Percentiles rank a stretch among this genome's conserved stretches.
Conservation (phyloP, 2,329 filamentous ascomycete genomes). For the Aspergillus sp. region DNA sequence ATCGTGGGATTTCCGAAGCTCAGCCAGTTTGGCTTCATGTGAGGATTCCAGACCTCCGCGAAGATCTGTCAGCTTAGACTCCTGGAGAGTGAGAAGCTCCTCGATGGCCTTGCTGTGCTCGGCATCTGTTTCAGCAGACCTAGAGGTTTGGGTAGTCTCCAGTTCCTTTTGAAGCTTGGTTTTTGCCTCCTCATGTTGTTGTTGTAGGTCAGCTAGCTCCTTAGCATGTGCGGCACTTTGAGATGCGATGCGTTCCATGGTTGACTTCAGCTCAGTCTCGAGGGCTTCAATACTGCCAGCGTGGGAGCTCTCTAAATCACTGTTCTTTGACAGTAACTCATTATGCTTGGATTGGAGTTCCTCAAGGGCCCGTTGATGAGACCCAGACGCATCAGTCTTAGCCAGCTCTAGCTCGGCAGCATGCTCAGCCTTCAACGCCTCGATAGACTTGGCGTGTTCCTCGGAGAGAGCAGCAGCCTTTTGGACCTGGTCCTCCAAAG, state of each 20-base stretch:
- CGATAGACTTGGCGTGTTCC: conserved; percentile 33
- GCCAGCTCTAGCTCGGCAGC: conserved; percentile 34
- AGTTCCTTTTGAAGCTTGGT: conserved; percentile 38
- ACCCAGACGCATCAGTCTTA: conserved; percentile 29
- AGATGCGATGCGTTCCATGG: conserved; percentile 25
- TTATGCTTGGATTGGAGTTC: conserved; percentile 37
- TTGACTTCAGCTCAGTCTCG: conserved; percentile 23
- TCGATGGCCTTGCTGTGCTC: conserved; percentile 42
- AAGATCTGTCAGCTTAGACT: conserved; percentile 39
- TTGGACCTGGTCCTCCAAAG: conserved; percentile 35
- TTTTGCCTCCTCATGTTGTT: conserved; percentile 34
- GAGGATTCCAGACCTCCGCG: conserved; percentile 37
- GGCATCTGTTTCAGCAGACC: conserved; percentile 35
- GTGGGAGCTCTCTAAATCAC: conserved; percentile 32
- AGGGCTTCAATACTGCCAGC: conserved; percentile 30
- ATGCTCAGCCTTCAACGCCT: conserved; percentile 36
- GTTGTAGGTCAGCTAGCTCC: conserved; percentile 36
- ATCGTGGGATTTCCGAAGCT: conserved; percentile 38
- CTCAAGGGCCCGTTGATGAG: conserved; percentile 29
- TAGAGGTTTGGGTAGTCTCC: conserved; percentile 35
- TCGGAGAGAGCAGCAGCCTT: conserved; percentile 30
- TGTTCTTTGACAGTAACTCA: conserved; percentile 28
- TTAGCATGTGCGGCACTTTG: conserved; percentile 28
- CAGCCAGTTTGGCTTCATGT: conserved; percentile 35
- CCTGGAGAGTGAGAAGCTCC: conserved; percentile 40